Base-by-base conservation (phyloP, 2,329 filamentous ascomycete species). In the Lasiodiplodia sp. region DNA sequence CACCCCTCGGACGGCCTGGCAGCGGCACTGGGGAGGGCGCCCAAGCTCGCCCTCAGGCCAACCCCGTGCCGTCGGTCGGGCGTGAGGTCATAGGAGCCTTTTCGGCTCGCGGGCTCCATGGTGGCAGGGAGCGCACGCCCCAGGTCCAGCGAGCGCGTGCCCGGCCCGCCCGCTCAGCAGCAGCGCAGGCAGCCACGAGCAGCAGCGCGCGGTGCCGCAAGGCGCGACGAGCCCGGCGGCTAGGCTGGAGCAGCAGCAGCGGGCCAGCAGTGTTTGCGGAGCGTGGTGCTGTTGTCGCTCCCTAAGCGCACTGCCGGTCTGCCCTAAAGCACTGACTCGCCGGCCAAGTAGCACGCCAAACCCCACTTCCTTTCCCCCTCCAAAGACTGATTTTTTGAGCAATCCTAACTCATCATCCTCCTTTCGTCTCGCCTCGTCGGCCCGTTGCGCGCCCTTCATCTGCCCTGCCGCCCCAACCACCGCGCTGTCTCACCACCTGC, bases 271-370 rank as follows among this genome's bases (percentile, higher is more conserved):
- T 31, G 14, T 31, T 38, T 16, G 40, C 16, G 40, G 18, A 7
- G 7, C 40, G 40, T 47, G 18, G 40, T 34, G 57, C 38, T 44
- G 56, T 23, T 16, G 60, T 47, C 38, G 60, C 44, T 62, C 57
- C 57, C 57, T 62, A 47, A 47, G 51, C 60, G 60, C 44, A 47
- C 58, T 44, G 40, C 58, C 40, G 40, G 58, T 44, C 58, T 62
- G 58, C 40, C 58, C 58, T 64, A 64, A 47, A 64, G 60, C 60
- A 64, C 60, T 64, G 60, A 64, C 60, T 64, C 60, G 60, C 60
- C 60, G 51, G 60, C 60, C 60, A 64, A 64, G 60, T 64, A 64
- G 60, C 63, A 55, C 63, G 63, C 63, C 63, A 66, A 66, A 66
- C 63, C 63, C 63, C 63, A 66, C 63, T 65, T 49, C 62, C 63